Conservation (phyloP, 1,284 basidiomycete species). For the Malassezia yamatoensis region DNA sequence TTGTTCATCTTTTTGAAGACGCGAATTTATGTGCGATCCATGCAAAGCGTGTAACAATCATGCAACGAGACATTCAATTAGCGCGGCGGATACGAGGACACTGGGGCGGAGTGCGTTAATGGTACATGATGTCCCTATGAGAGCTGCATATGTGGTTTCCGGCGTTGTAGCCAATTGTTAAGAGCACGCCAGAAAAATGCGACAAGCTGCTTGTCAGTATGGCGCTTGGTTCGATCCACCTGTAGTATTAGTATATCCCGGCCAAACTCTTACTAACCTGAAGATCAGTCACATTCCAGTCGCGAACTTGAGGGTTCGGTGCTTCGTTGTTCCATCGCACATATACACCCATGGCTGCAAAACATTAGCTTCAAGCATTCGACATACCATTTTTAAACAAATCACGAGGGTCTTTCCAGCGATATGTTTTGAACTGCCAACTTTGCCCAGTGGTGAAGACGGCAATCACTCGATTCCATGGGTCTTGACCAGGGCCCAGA, state of each 20-base stretch:
- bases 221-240: constrained; percentile 53
- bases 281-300: constrained; percentile 92
- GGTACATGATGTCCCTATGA: constrained; percentile 3
- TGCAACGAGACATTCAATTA: constrained; percentile 47
- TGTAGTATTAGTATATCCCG: constrained; percentile 18
- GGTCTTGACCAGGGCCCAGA: constrained; percentile 22
- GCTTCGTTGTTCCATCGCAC: constrained; percentile 86
- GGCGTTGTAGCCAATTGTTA: constrained; percentile 63
- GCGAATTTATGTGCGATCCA: constrained; percentile 46
- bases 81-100: constrained; percentile 42
- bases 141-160: constrained; percentile 28
- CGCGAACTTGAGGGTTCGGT: constrained; percentile 72
- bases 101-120: constrained; percentile 45
- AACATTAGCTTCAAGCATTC: neutral
- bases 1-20: constrained; percentile 46
- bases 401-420: constrained; percentile 82
- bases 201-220: constrained; percentile 88
- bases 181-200: constrained; percentile 88
- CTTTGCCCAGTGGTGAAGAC: constrained; percentile 94
- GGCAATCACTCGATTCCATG: constrained; percentile 75
- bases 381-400: constrained; percentile 78
- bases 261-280: constrained; percentile 55
- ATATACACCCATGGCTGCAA: constrained; percentile 52
- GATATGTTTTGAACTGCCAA: constrained; percentile 95
- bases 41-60: constrained; percentile 44